These are phyloP conservation scores for Coemansia asiatica DNA, from an alignment of 192 early-diverging fungal species.

Conservation along the genomic window DNA sequence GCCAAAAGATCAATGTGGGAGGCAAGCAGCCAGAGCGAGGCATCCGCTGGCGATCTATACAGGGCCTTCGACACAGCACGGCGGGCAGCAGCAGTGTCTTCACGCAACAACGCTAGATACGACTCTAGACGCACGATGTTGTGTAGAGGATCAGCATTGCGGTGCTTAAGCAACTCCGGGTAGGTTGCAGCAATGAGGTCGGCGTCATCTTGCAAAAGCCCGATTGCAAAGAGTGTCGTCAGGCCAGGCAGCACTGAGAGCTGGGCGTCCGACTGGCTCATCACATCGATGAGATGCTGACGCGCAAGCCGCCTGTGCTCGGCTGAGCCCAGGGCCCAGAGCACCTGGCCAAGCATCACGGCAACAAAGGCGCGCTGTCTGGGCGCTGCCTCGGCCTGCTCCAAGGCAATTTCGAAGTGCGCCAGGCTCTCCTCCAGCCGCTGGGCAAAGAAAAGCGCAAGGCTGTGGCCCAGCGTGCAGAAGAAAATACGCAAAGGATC, in stretches of 20 bases:
- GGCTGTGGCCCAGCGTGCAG: conserved; percentile 61
- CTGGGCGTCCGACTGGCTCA: conserved; percentile 8
- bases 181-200: conserved; percentile 33
- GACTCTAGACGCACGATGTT: conserved; percentile 20
- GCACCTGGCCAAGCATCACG: conserved; percentile 78
- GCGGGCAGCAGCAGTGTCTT: conserved; percentile 18
- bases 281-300: conserved; percentile 66
- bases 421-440: conserved; percentile 66
- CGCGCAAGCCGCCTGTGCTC: conserved; percentile 78
- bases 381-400: conserved; percentile 42
- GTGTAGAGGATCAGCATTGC: conserved; percentile 12
- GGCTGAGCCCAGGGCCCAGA: conserved; percentile 83
- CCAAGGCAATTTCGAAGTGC: conserved; percentile 73
- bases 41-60: conserved; percentile 19
- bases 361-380: conserved; percentile 65
- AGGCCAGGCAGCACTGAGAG: conserved; percentile 20
- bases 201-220: conserved; percentile 36
- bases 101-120: conserved; percentile 28
- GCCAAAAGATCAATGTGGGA: conserved; percentile 22
- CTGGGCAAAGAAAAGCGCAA: conserved; percentile 74
- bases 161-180: conserved; percentile 20
- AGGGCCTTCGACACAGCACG: conserved; percentile 35
- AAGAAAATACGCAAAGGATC: conserved; percentile 31
- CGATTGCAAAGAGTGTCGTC: conserved; percentile 50
- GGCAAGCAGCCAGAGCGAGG: conserved; percentile 28